Evolutionary conservation across 2,329 filamentous ascomycete genomes (phyloP).

Genomic region (Mycosphaerella sp.): DNA sequence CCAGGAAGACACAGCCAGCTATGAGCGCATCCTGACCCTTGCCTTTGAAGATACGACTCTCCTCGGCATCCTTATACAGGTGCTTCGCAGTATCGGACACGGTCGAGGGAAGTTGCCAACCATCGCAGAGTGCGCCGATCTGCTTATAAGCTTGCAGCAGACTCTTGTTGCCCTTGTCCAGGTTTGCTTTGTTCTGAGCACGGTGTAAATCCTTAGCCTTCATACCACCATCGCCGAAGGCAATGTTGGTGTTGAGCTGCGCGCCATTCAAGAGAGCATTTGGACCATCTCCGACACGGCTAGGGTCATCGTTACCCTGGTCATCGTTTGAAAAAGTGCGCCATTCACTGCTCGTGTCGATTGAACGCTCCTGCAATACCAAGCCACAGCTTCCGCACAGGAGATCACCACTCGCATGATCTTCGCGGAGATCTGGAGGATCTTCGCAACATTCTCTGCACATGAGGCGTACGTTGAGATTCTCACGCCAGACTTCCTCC

Average conservation of each 20-base stretch:
- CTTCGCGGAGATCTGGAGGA: constrained; percentile 89
- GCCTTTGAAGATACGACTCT: constrained; percentile 88
- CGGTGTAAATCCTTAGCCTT: constrained; percentile 70
- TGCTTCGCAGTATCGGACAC: constrained; percentile 89
- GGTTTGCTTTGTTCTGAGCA: constrained; percentile 72
- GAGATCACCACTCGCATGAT: constrained; percentile 86
- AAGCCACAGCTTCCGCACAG: constrained; percentile 89
- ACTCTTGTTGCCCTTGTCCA: constrained; percentile 76
- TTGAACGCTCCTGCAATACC: constrained; percentile 82
- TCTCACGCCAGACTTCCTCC: constrained; percentile 62
- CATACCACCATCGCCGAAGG: constrained; percentile 68
- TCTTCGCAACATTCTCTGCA: constrained; percentile 88
- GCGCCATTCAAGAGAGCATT: constrained; percentile 87
- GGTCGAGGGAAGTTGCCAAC: constrained; percentile 70
- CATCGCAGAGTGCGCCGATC: constrained; percentile 81
- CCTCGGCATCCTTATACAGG: constrained; percentile 90
- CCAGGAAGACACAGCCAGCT: constrained; percentile 95
- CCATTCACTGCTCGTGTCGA: constrained; percentile 97
- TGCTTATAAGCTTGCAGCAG: constrained; percentile 80
- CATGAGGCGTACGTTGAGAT: constrained; percentile 76
- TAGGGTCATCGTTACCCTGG: constrained; percentile 91
- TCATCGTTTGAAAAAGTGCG: constrained; percentile 98
- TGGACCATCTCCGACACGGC: constrained; percentile 90
- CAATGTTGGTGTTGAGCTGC: constrained; percentile 82
- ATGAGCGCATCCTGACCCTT: constrained; percentile 92